These are phyloP conservation scores for Fusarium secorum DNA, from an alignment of 2,329 filamentous ascomycete species.

Conservation along the genomic window DNA sequence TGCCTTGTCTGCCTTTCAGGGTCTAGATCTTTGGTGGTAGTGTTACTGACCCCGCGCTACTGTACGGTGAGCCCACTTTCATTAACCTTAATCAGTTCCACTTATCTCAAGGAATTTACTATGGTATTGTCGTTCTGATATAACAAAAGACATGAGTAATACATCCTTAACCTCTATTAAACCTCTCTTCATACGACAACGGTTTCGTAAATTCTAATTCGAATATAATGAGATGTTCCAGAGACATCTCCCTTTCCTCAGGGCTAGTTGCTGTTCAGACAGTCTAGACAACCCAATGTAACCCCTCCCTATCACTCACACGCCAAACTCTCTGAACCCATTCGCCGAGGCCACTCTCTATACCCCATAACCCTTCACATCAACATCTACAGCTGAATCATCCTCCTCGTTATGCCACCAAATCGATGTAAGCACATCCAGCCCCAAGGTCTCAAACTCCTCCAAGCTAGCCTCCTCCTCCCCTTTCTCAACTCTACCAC, in stretches of 20 bases:
- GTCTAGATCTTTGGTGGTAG: slow-evolving; percentile 22
- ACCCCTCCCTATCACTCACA: slow-evolving; percentile 1
- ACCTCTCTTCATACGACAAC: neutral
- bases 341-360: neutral
- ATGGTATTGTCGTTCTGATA: neutral
- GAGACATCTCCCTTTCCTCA: neutral
- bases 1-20: neutral
- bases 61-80: slow-evolving; percentile 14
- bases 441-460: slow-evolving; percentile 2
- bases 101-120: neutral
- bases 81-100: slow-evolving; percentile 22
- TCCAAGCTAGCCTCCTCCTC: neutral
- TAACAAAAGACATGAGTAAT: neutral
- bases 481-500: neutral
- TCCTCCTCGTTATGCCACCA: slow-evolving; percentile 16
- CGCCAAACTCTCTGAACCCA: neutral
- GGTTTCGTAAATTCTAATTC: too few species aligned
- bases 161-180: neutral
- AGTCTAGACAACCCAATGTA: neutral
- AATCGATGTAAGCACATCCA: slow-evolving; percentile 6
- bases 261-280: neutral
- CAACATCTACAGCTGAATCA: slow-evolving; percentile 10
- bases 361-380: slow-evolving; percentile 11
- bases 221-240: neutral
- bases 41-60: slow-evolving; percentile 23